A percentile compares a stretch with the other conserved stretches of the same genome.
Conservation (phyloP, 73 alveolate species). For the Paramecium bursaria region DNA sequence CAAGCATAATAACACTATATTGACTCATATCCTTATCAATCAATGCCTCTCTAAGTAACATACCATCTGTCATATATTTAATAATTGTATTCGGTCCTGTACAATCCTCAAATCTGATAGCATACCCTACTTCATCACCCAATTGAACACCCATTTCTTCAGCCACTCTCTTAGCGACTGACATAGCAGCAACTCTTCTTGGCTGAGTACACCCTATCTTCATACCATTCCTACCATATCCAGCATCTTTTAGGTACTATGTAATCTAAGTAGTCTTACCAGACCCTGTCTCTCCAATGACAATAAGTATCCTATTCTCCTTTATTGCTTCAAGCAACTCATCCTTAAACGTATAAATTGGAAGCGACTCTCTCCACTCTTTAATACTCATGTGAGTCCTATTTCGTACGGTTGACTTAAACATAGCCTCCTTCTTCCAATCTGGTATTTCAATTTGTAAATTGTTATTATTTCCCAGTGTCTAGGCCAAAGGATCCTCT, state of each 20-base stretch:
- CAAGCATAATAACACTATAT: slow-evolving; percentile 98
- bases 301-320: slow-evolving; percentile 90
- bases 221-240: slow-evolving; percentile 85
- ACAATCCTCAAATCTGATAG: slow-evolving; percentile 99
- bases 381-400: slow-evolving; percentile 82
- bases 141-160: slow-evolving; percentile 94
- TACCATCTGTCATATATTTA: slow-evolving; percentile 99
- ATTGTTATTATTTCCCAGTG: slow-evolving; percentile 67
- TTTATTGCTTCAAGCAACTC: slow-evolving; percentile 89
- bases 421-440: slow-evolving; percentile 76
- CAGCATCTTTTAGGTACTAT: slow-evolving; percentile 98
- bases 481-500: slow-evolving; percentile 82
- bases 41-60: slow-evolving; percentile 98
- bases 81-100: slow-evolving; percentile 97
- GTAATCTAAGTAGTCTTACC: slow-evolving; percentile 99
- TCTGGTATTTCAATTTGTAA: slow-evolving; percentile 75
- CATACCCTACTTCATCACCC: slow-evolving; percentile 99
- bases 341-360: slow-evolving; percentile 93
- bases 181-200: slow-evolving; percentile 99
- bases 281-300: slow-evolving; percentile 99
- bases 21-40: slow-evolving; percentile 87
- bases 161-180: slow-evolving; percentile 98
- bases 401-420: slow-evolving; percentile 66
- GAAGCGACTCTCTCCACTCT: slow-evolving; percentile 97
- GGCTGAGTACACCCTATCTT: slow-evolving; percentile 99